Evolutionary conservation across 2,329 filamentous ascomycete genomes (phyloP), one percentile per base, ranked within the genome.

Genomic region (Exophiala alcalophila): DNA sequence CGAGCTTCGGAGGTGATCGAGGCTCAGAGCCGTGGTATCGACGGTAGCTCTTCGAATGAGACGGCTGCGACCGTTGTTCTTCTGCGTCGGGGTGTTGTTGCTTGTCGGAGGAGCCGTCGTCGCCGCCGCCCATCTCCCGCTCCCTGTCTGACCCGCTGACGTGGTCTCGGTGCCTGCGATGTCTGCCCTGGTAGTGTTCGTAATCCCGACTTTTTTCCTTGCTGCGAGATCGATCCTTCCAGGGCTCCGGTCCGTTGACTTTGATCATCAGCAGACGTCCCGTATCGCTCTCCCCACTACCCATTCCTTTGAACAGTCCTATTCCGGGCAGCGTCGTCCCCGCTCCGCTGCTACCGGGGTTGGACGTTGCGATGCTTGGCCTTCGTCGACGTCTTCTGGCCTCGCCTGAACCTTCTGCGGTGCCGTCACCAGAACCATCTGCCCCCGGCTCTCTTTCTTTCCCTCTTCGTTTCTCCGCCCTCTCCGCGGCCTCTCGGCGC

Each of bases 211-310:
- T 32, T n/a, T 34, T 40, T 32, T 33, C 36, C 18, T 24, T 40
- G 16, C 36, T 43, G 14, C 21, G 29, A 43, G n/a, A 7, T 10
- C 20, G 35, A 26, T 39, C 44, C 20, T 26, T 27, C n/a, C 40
- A 25, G 15, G 35, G 14, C 3, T 39, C 36, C 5, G 36, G 33
- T 5, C 43, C 36, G 24, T 53, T 53, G 10, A 46, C 29, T 27
- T 39, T 67, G 12, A 69, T 50, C 37, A 59, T 63, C 24, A 69
- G 55, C 11, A 67, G 55, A n/a, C 61, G 65, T 20, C 62, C 61
- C 12, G 61, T 65, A 36, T 68, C 62, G 4, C 65, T 67, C 28
- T 66, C 59, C n/a, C 64, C 68, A 11, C 59, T 60, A 11, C 60
- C 61, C 55, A 68, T 62, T 19, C 40, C 49, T 29, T 52, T 59